Conservation (phyloP, 31 red algal genomes). For the Asparagopsis taxiformis region DNA sequence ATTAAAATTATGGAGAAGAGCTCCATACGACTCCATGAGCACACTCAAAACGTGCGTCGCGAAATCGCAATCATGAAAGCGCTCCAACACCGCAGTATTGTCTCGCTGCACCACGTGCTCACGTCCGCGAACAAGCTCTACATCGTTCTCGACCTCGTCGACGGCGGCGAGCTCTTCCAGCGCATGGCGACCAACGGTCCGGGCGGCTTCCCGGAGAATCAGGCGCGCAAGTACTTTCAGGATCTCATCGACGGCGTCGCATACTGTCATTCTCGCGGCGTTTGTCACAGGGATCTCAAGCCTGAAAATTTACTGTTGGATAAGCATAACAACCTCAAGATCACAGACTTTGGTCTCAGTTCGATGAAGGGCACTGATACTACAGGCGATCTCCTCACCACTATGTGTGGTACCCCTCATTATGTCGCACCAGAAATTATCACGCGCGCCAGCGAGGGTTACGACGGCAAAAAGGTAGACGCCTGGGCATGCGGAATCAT, state of each 20-base stretch:
- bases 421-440: constrained; percentile 52
- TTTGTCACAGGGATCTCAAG: constrained; percentile 60
- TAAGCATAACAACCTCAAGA: constrained; percentile 16
- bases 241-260: constrained; percentile 51
- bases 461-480: constrained; percentile 42
- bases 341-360: constrained; percentile 11
- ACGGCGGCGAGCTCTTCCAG: constrained; percentile 68
- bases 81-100: constrained; percentile 76
- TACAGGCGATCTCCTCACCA: constrained; percentile 2
- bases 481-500: constrained; percentile 57
- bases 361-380: constrained; percentile 1
- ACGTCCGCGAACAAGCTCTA: constrained; percentile 66
- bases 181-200: constrained; percentile 48
- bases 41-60: constrained; percentile 32
- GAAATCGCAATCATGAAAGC: constrained; percentile 76
- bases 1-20: constrained; percentile 52
- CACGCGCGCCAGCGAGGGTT: constrained; percentile 21
- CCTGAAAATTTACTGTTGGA: constrained; percentile 53
- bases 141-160: constrained; percentile 77
- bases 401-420: constrained; percentile 22
- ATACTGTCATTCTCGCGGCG: constrained; percentile 49
- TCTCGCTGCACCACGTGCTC: constrained; percentile 66
- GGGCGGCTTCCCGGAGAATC: constrained; percentile 17
- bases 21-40: constrained; percentile 22
- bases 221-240: constrained; percentile 46